Conservation (phyloP, 2,329 filamentous ascomycete genomes). For the Cryphonectria parasitica region DNA sequence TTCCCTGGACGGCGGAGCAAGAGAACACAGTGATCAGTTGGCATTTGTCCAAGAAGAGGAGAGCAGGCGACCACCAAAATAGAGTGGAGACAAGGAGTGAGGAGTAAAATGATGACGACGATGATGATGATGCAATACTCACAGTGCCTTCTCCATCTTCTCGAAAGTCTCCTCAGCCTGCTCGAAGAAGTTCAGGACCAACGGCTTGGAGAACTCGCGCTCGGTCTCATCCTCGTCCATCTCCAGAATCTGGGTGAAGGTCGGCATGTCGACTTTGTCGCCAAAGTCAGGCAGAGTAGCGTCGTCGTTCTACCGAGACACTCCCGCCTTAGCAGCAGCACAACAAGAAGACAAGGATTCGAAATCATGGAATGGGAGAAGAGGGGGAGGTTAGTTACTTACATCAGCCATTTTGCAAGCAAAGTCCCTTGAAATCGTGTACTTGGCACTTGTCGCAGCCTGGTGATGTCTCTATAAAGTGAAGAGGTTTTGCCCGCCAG, state of each 20-base stretch:
- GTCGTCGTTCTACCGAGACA: conserved; percentile 23
- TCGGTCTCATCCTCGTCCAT: conserved; percentile 93
- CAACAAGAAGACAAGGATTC: background rate
- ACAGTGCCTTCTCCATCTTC: conserved; percentile 85
- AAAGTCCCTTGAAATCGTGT: conserved; percentile 19
- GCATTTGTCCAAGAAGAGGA: background rate
- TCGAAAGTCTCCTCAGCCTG: conserved; percentile 86
- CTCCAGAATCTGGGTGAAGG: conserved; percentile 94
- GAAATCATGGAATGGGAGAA: background rate
- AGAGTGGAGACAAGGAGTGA: background rate
- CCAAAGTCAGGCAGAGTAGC: conserved; percentile 64
- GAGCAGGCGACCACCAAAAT: background rate
- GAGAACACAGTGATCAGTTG: conserved; percentile 9
- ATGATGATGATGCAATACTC: conserved; percentile 46
- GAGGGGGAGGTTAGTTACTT: conserved; percentile 2
- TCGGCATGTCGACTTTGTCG: conserved; percentile 76
- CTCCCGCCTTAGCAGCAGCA: conserved; percentile 9
- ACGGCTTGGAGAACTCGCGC: conserved; percentile 83
- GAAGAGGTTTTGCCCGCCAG: conserved; percentile 21
- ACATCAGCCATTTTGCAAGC: conserved; percentile 29
- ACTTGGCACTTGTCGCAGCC: conserved; percentile 17
- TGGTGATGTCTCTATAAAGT: conserved; percentile 12
- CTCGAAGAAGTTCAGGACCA: conserved; percentile 90
- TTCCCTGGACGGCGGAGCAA: conserved; percentile 52
- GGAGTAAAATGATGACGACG: background rate